phyloP scores from a whole-genome alignment of 2,329 filamentous ascomycete species.

The Aspergillus brunneoviolaceus region DNA sequence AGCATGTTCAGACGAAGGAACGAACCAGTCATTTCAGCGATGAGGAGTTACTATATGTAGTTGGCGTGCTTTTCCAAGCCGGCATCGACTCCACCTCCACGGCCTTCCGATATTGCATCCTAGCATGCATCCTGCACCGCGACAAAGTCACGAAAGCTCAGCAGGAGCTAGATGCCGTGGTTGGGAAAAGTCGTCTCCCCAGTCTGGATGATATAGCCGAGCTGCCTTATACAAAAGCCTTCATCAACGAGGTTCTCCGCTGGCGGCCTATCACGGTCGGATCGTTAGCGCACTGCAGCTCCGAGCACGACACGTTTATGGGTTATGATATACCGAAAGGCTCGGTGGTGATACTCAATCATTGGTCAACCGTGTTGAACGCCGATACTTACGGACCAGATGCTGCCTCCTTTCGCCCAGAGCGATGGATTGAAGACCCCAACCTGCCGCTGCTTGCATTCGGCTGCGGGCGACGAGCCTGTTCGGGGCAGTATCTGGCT shows the following conservation, averaged over 20 bases:
- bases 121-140: neutral
- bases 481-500: slow-evolving; percentile 35
- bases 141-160: neutral
- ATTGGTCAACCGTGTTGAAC: slow-evolving; percentile 44
- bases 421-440: slow-evolving; percentile 40
- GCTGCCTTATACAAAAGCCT: slow-evolving; percentile 31
- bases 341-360: slow-evolving; percentile 45
- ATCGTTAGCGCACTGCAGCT: slow-evolving; percentile 47
- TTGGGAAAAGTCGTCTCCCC: neutral
- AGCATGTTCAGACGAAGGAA: neutral
- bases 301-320: slow-evolving; percentile 47
- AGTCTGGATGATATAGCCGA: slow-evolving; percentile 14
- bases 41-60: neutral
- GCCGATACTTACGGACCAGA: slow-evolving; percentile 36
- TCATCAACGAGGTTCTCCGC: slow-evolving; percentile 32
- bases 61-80: slow-evolving; percentile 1
- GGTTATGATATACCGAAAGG: slow-evolving; percentile 51
- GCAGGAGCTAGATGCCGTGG: neutral
- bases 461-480: slow-evolving; percentile 56
- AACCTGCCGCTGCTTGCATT: slow-evolving; percentile 58
- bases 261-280: slow-evolving; percentile 36
- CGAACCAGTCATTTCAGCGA: neutral
- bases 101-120: neutral
- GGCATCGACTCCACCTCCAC: neutral
- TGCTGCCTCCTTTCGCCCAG: slow-evolving; percentile 38